These are phyloP conservation scores for Poa pratensis DNA, from an alignment of 176 grass and related monocot species.

Conservation along the genomic window DNA sequence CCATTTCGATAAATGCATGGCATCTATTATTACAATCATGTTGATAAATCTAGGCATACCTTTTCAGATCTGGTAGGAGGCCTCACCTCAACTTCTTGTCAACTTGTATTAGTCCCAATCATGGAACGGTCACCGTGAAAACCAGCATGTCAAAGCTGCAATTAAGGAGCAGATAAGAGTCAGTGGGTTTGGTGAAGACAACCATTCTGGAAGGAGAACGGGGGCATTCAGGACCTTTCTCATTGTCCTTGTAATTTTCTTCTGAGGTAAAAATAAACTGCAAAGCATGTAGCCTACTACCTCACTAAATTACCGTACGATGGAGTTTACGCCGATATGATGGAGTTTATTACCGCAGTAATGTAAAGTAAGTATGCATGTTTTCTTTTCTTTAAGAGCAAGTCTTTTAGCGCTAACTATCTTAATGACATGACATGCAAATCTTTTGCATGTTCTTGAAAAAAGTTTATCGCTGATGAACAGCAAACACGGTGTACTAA, in stretches of 20 bases:
- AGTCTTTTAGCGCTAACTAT: too few species aligned
- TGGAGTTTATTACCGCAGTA: background rate
- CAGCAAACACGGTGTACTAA: constrained; percentile 11
- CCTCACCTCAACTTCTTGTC: background rate
- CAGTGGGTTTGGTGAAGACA: background rate
- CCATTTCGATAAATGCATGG: background rate
- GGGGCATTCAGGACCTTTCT: background rate
- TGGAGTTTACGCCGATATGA: background rate
- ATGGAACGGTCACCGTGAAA: background rate
- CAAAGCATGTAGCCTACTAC: constrained; percentile 21
- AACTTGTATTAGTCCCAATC: background rate
- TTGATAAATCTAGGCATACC: constrained; percentile 1
- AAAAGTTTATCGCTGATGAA: constrained; percentile 11
- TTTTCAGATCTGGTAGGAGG: constrained; percentile 18
- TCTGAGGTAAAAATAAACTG: background rate
- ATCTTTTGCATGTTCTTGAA: too few species aligned
- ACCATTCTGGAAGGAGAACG: constrained; percentile 24
- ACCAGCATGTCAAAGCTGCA: constrained; percentile 11
- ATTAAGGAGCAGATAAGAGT: background rate
- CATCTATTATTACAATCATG: background rate
- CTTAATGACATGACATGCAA: too few species aligned
- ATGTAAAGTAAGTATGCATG: background rate
- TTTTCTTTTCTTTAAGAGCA: background rate
- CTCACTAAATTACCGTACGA: background rate
- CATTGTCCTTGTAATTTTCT: background rate